Conservation (phyloP, 2,329 filamentous ascomycete species). For the Lachnellula suecica region DNA sequence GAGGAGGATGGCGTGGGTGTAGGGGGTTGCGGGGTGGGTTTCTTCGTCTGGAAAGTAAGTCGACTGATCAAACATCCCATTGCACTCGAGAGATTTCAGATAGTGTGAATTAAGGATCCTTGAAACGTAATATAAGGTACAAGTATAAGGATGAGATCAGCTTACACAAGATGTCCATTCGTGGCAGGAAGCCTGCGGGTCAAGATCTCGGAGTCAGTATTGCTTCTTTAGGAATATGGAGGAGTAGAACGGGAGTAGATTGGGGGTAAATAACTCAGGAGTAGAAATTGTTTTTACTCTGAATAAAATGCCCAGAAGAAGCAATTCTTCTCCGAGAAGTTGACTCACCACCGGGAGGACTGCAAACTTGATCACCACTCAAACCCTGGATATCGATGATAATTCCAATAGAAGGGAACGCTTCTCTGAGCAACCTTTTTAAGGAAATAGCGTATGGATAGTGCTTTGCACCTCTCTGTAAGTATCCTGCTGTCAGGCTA, state of each 20-base stretch:
- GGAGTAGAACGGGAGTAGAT: no score
- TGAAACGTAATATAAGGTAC: no score
- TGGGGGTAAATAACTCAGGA: no score
- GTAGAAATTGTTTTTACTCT: not conserved
- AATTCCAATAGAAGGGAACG: conserved; percentile 37
- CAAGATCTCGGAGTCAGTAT: no score
- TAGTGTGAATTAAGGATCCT: no score
- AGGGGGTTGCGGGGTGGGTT: conserved; percentile 9
- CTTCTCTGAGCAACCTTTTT: conserved; percentile 42
- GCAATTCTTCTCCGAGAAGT: conserved; percentile 12
- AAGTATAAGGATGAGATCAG: no score
- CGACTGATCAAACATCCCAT: not conserved
- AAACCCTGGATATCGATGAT: conserved; percentile 18
- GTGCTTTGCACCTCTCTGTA: conserved; percentile 39
- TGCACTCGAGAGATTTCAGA: no score
- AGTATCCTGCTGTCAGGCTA: conserved; percentile 56
- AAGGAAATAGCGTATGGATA: conserved; percentile 55
- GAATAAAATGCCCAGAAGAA: conserved; percentile 1
- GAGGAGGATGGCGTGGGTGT: conserved; percentile 61
- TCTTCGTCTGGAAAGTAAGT: not conserved
- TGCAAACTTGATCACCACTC: conserved; percentile 25
- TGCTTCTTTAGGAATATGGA: no score
- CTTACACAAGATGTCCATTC: no score
- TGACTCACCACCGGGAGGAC: conserved; percentile 12
- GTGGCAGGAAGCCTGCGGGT: no score